Evolutionary conservation across 805 yeast genomes (phyloP).

Genomic region (Metschnikowia peoriensis): DNA sequence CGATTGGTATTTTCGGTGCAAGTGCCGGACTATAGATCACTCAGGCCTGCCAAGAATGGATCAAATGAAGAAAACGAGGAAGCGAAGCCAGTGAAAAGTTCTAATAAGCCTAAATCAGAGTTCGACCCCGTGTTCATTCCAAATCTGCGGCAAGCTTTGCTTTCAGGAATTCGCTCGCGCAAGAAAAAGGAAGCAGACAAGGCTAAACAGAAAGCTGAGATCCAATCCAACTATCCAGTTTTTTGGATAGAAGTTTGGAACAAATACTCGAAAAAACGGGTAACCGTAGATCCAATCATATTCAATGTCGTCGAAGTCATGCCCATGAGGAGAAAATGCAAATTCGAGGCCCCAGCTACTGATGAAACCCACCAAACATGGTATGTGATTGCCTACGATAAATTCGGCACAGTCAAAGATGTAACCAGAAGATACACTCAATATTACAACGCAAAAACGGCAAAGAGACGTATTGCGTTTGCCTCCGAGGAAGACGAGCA

Average conservation of each 20-base stretch:
- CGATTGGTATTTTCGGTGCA: conserved; percentile 82
- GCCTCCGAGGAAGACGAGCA: conserved; percentile 50
- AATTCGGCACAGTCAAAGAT: conserved; percentile 64
- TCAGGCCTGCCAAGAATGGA: conserved; percentile 11
- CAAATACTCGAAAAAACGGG: conserved; percentile 65
- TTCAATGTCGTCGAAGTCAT: conserved; percentile 62
- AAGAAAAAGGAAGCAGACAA: conserved; percentile 2
- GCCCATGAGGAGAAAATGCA: conserved; percentile 48
- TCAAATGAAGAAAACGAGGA: conserved; percentile 2
- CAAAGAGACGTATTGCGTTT: conserved; percentile 65
- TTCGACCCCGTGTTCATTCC: conserved; percentile 22
- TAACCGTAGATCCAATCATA: conserved; percentile 81
- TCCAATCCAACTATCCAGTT: conserved; percentile 52
- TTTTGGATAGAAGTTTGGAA: conserved; percentile 98
- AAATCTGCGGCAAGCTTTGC: conserved; percentile 14
- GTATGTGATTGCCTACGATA: conserved; percentile 78
- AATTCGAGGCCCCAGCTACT: conserved; percentile 69
- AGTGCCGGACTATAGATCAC: conserved; percentile 66
- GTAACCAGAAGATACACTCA: conserved; percentile 81
- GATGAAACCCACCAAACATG: conserved; percentile 58
- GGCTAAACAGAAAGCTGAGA: background rate
- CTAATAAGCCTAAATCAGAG: conserved; percentile 12
- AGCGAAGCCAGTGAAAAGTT: background rate
- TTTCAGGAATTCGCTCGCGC: conserved; percentile 7
- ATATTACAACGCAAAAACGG: conserved; percentile 67